Conservation (phyloP, 108 stramenopile species). For the Nannochloropsis oceanica region DNA sequence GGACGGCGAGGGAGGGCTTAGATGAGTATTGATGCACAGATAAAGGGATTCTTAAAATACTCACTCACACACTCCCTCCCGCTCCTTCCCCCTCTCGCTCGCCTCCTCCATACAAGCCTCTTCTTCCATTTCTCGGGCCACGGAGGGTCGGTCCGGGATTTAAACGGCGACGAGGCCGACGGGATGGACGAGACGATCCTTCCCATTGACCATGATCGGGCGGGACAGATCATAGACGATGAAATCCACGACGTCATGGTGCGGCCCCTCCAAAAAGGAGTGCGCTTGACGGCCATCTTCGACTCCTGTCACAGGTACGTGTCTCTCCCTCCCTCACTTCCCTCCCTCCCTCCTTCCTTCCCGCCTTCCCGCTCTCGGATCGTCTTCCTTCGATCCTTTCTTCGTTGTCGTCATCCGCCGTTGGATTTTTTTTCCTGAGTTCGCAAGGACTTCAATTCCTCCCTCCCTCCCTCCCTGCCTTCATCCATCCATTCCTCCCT, state of each 20-base stretch:
- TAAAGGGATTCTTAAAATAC: too few relatives aligned
- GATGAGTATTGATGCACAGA: too few relatives aligned
- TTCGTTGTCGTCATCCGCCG: background rate
- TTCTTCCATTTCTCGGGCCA: background rate
- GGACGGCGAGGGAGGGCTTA: background rate
- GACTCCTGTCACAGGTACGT: background rate
- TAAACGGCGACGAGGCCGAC: constrained; percentile 13
- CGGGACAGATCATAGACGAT: constrained; percentile 22
- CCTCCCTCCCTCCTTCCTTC: background rate
- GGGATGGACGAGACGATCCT: constrained; percentile 20
- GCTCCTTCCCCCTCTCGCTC: background rate
- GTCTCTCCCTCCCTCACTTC: background rate
- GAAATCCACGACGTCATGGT: background rate
- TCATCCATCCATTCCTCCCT: background rate
- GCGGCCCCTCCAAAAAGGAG: background rate
- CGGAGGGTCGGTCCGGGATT: constrained; percentile 12
- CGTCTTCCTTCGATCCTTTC: background rate
- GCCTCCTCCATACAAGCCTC: background rate
- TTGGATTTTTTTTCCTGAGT: background rate
- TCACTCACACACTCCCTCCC: background rate
- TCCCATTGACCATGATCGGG: constrained; percentile 2
- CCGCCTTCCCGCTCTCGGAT: background rate
- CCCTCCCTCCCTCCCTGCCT: background rate
- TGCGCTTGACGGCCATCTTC: background rate
- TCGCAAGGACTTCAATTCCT: background rate